Evolutionary conservation across 2,329 filamentous ascomycete species (phyloP), one percentile per base, ranked within the genome.

Genomic region (Alternaria arborescens): DNA sequence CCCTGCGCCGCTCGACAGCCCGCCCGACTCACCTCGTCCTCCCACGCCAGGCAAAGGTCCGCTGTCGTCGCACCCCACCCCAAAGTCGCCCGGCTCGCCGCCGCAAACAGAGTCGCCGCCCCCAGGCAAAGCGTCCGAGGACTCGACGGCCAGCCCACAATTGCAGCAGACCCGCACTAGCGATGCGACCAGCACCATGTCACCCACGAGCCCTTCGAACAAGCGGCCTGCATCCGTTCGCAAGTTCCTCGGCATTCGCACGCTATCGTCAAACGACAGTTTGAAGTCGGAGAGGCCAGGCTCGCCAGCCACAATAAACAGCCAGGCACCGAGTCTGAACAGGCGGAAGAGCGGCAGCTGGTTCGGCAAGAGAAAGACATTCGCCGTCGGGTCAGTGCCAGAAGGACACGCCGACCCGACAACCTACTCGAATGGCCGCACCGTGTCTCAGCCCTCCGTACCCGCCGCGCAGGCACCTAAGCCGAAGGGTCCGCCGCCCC

Each of bases 21-120:
- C 78, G 46, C 78, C 78, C 53, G 70, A 75, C 16, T 73, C 75
- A 12, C 76, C 77, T 24, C 77, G 77, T 32, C 77, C 76, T 18
- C 77, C 77, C 10, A 79, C 77, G 41, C 76, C 76, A 26, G 77
- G 77, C 41, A 71, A 72, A 53, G 78, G 78, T 11, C 78, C 78
- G 32, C 75, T 80, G 28, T 78, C 77, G 12, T 80, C 78, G 57
- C 78, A 80, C 62, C 78, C 78, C 10, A 79, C 77, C n/a, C 77
- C 78, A 12, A 72, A 69, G 41, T 73, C 73, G 26, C 66, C 67
- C 47, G 58, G 62, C 60, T 73, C 71, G 52, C 71, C 75, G 4
- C 67, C 69, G 14, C 61, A 67, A 42, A 56, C 57, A 48, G 62
- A 54, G 28, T 64, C 69, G 38, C 58, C 71, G 22, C 59, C 71